These are phyloP conservation scores for Leccinum sublutescens DNA, from an alignment of 768 basidiomycete species.

Conservation along the genomic window DNA sequence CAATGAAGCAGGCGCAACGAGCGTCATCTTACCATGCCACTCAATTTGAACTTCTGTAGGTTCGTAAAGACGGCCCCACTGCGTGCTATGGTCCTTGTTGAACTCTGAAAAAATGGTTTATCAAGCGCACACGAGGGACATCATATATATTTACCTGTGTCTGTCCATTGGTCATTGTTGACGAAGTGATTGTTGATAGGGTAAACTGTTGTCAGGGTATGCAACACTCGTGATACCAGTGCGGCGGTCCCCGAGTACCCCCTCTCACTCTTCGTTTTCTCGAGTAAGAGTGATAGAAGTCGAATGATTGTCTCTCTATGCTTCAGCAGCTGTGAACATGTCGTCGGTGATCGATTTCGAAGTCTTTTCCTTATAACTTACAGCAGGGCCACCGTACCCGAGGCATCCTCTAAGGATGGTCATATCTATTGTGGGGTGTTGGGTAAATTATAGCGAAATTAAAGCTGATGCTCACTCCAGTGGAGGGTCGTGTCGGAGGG, in stretches of 20 bases:
- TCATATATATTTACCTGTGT: constrained; percentile 51
- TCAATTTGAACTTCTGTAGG: constrained; percentile 77
- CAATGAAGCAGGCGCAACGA: background rate
- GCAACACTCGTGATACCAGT: constrained; percentile 70
- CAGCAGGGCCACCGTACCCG: constrained; percentile 65
- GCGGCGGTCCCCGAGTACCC: constrained; percentile 82
- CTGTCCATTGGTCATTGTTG: constrained; percentile 77
- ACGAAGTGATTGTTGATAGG: constrained; percentile 78
- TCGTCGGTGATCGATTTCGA: background rate
- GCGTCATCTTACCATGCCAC: constrained; percentile 68
- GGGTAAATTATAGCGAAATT: constrained; percentile 1
- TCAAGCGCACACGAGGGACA: constrained; percentile 1
- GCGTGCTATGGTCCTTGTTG: constrained; percentile 55
- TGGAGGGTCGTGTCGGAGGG: constrained; percentile 89
- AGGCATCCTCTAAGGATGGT: constrained; percentile 80
- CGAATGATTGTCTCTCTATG: constrained; percentile 64
- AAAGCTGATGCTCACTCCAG: constrained; percentile 64
- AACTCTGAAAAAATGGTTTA: constrained; percentile 45
- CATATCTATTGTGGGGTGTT: constrained; percentile 50
- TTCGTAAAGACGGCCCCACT: constrained; percentile 83
- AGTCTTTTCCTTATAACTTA: constrained; percentile 33
- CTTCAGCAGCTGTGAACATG: constrained; percentile 55
- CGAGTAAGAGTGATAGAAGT: constrained; percentile 63
- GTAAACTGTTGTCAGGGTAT: constrained; percentile 74
- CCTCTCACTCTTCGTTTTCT: constrained; percentile 84